These are phyloP conservation scores for Trichoderma sp. DNA, from an alignment of 2,329 filamentous ascomycete genomes.

Conservation along the genomic window DNA sequence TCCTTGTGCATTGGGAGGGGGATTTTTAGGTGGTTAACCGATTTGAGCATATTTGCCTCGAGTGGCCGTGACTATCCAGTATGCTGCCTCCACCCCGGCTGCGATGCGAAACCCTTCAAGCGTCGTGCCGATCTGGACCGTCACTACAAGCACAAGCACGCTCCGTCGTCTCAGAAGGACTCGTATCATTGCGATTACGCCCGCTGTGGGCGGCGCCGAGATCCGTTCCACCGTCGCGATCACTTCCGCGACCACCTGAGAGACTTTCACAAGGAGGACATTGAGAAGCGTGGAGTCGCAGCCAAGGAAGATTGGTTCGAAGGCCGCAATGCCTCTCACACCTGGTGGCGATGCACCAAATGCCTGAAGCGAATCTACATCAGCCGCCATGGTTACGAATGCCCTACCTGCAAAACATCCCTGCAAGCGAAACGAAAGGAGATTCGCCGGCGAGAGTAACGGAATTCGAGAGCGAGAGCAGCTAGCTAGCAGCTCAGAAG, in stretches of 20 bases:
- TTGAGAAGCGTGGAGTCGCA: constrained; percentile 47
- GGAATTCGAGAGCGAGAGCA: not conserved
- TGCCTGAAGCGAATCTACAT: constrained; percentile 51
- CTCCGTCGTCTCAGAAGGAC: constrained; percentile 42
- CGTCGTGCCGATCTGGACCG: constrained; percentile 57
- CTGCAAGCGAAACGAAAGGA: constrained; percentile 49
- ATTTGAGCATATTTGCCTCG: constrained; percentile 15
- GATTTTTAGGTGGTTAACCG: constrained; percentile 6
- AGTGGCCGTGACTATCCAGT: constrained; percentile 37
- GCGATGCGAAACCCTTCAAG: constrained; percentile 49
- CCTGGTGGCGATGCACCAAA: constrained; percentile 58
- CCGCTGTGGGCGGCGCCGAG: constrained; percentile 45
- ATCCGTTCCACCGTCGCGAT: constrained; percentile 56
- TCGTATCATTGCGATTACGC: constrained; percentile 55
- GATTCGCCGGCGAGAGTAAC: constrained; percentile 31
- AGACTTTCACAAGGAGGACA: constrained; percentile 57
- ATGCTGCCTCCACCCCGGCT: constrained; percentile 43
- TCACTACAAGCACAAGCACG: constrained; percentile 53
- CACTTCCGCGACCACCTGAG: constrained; percentile 60
- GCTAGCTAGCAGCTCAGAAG: not conserved
- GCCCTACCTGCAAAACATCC: constrained; percentile 47
- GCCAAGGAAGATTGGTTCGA: constrained; percentile 42
- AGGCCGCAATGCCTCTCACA: constrained; percentile 39
- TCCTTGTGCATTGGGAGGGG: not conserved
- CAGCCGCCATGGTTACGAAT: constrained; percentile 45